Evolutionary conservation across 2,329 filamentous ascomycete species (phyloP).

Genomic region (Botrytis medusae): DNA sequence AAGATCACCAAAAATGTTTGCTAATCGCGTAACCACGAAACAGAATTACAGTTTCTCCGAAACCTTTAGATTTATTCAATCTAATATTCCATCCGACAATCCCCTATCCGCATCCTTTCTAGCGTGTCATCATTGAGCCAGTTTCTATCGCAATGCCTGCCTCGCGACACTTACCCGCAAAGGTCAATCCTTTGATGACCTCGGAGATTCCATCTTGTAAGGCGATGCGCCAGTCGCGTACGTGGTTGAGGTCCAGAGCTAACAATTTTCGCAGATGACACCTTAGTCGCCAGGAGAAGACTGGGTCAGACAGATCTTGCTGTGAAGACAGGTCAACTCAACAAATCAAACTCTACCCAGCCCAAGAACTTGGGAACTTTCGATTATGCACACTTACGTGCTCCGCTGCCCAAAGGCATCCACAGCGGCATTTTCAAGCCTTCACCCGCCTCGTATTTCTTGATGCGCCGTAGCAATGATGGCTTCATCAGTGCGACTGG

Average conservation of each 20-base stretch:
- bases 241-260: constrained; percentile 23
- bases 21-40: constrained; percentile 15
- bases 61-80: not conserved
- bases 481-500: constrained; percentile 83
- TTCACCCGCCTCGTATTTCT: constrained; percentile 84
- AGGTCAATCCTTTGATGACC: constrained; percentile 65
- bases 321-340: constrained; percentile 74
- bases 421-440: constrained; percentile 90
- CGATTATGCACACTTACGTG: constrained; percentile 93
- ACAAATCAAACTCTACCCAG: constrained; percentile 69
- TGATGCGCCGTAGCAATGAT: constrained; percentile 88
- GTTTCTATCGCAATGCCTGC: constrained; percentile 29
- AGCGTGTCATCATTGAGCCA: constrained; percentile 1
- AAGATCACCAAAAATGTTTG: constrained; percentile 5
- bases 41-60: constrained; percentile 14
- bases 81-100: not conserved
- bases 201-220: constrained; percentile 65
- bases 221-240: constrained; percentile 38
- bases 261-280: constrained; percentile 34
- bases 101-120: constrained; percentile 13
- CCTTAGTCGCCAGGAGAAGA: constrained; percentile 70
- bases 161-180: constrained; percentile 51
- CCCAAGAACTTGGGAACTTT: constrained; percentile 76
- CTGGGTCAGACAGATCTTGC: constrained; percentile 90
- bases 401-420: constrained; percentile 87